Evolutionary conservation across 768 basidiomycete genomes (phyloP).

Genomic region (Agaricus blazei): DNA sequence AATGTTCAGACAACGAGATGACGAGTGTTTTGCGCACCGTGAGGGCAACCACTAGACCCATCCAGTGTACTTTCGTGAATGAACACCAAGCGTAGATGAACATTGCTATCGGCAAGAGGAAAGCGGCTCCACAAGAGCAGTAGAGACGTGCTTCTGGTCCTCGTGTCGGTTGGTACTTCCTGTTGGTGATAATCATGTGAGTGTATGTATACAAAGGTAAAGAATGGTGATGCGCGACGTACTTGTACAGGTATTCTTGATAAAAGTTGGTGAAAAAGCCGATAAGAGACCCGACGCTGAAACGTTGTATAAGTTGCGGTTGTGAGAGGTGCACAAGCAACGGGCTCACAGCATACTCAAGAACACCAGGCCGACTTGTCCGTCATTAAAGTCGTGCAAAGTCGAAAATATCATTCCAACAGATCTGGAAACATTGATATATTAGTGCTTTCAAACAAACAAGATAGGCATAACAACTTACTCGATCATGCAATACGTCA

Average conservation of each 20-base stretch:
- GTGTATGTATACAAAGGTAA: neutral
- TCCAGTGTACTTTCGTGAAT: conserved; percentile 54
- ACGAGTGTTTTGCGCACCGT: conserved; percentile 17
- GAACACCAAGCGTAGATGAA: conserved; percentile 74
- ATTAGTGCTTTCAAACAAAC: neutral
- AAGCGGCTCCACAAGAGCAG: conserved; percentile 45
- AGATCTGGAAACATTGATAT: neutral
- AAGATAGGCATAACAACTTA: conserved; percentile 17
- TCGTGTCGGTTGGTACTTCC: conserved; percentile 26
- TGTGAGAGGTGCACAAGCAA: neutral
- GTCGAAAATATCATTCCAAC: conserved; percentile 36
- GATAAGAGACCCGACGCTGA: conserved; percentile 49
- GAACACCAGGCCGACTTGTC: conserved; percentile 58
- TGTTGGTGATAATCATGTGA: conserved; percentile 11
- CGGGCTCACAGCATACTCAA: conserved; percentile 45
- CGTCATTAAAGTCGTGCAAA: conserved; percentile 56
- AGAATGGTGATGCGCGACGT: conserved; percentile 9
- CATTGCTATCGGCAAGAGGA: conserved; percentile 54
- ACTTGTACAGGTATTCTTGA: conserved; percentile 50
- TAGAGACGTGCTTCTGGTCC: conserved; percentile 61
- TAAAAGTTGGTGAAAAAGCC: conserved; percentile 42
- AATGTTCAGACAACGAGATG: neutral
- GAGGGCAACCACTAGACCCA: conserved; percentile 51
- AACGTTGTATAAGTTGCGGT: neutral
- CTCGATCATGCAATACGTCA: conserved; percentile 65